A percentile compares a stretch with the other conserved stretches of the same genome.
Evolutionary conservation across 1,139 yeast genomes (phyloP).

Genomic region (Saccharomyces pastorianus): DNA sequence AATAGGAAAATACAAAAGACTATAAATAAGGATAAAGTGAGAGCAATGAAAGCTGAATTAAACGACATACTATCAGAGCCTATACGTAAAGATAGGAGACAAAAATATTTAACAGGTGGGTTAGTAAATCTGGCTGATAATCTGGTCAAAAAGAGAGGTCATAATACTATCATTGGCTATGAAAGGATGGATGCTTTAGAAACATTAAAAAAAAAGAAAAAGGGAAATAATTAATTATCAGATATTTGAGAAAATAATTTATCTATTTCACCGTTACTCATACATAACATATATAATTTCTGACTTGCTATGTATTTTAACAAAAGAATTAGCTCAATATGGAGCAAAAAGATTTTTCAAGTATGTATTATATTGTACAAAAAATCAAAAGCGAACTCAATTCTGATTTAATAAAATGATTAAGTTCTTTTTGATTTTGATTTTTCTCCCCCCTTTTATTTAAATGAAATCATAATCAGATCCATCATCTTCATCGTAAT

Average conservation of each 20-base stretch:
- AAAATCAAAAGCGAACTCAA: constrained; percentile 2
- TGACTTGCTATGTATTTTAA: neutral
- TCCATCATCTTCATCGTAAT: too few relatives aligned
- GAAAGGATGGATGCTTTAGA: constrained; percentile 62
- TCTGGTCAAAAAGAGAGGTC: constrained; percentile 64
- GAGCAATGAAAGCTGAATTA: constrained; percentile 47
- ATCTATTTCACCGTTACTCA: neutral
- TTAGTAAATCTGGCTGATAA: constrained; percentile 76
- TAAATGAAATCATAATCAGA: too few relatives aligned
- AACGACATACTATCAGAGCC: constrained; percentile 48
- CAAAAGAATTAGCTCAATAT: neutral
- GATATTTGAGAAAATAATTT: neutral
- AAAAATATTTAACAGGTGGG: constrained; percentile 81
- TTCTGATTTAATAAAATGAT: neutral
- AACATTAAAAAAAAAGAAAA: constrained; percentile 42
- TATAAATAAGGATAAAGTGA: constrained; percentile 44
- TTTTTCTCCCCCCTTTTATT: neutral
- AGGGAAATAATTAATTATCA: constrained; percentile 12
- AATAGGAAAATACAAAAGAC: constrained; percentile 51
- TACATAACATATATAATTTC: constrained; percentile 1
- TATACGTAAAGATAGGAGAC: constrained; percentile 59
- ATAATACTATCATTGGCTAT: constrained; percentile 63
- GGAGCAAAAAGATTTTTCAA: constrained; percentile 1
- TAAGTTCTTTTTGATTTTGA: neutral
- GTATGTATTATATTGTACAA: constrained; percentile 5